phyloP scores from a whole-genome alignment of 2,329 filamentous ascomycete genomes.

The Pseudopithomyces maydicus region DNA sequence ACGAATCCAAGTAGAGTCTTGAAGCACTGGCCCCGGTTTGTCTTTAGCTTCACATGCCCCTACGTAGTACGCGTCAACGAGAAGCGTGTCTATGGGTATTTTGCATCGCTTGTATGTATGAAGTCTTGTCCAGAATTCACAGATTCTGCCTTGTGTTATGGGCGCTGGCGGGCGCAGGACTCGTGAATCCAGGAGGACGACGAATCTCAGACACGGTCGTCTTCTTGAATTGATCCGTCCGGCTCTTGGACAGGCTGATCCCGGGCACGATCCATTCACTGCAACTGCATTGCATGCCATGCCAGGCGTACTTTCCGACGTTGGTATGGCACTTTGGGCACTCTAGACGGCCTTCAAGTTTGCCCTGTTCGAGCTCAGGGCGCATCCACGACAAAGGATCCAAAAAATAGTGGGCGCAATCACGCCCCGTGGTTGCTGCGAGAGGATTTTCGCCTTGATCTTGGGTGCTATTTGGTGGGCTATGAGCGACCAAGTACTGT shows the following conservation, averaged over 20 bases:
- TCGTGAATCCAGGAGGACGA: conserved; percentile 35
- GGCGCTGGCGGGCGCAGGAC: conserved; percentile 9
- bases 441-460: conserved; percentile 16
- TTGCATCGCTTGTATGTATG: background rate
- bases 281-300: conserved; percentile 91
- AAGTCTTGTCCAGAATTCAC: conserved; percentile 7
- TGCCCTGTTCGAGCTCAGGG: conserved; percentile 77
- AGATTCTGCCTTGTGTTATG: conserved; percentile 23
- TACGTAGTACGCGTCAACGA: background rate
- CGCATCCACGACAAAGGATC: conserved; percentile 97
- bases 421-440: conserved; percentile 24
- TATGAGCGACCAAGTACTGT: conserved; percentile 71
- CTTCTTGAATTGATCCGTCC: conserved; percentile 71
- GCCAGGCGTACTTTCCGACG: conserved; percentile 94
- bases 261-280: conserved; percentile 88
- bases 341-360: conserved; percentile 80
- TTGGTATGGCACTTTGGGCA: conserved; percentile 87
- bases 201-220: conserved; percentile 35
- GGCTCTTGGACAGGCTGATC: conserved; percentile 81
- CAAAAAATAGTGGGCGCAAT: conserved; percentile 86
- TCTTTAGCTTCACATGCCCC: background rate
- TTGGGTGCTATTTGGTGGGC: conserved; percentile 34
- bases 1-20: background rate
- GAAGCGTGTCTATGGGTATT: background rate
- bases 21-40: background rate